phyloP scores from a whole-genome alignment of 345 rosid species.

The Viola odorata region DNA sequence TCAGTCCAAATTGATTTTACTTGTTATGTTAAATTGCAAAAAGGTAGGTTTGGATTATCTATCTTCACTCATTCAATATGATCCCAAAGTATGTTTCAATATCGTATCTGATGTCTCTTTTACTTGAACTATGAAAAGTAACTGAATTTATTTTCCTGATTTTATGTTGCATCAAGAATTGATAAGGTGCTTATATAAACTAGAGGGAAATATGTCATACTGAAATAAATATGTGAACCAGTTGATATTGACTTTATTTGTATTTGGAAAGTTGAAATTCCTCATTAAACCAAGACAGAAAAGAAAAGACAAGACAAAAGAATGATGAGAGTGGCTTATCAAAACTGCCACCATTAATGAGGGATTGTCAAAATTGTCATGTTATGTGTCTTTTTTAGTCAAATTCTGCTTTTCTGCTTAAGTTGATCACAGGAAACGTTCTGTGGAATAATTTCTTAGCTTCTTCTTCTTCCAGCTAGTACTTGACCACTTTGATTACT shows the following conservation, averaged over 20 bases:
- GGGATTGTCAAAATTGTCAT: slow-evolving; percentile 3
- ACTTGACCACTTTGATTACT: not conserved
- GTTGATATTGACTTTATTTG: not conserved
- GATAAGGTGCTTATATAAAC: too few species aligned
- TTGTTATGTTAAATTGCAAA: too few species aligned
- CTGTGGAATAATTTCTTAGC: not conserved
- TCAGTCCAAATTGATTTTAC: too few species aligned
- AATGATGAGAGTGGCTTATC: not conserved
- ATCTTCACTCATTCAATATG: too few species aligned
- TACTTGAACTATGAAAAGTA: too few species aligned
- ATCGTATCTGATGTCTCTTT: too few species aligned
- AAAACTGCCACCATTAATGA: not conserved
- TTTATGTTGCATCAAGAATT: too few species aligned
- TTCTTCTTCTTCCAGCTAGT: not conserved
- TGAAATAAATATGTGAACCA: not conserved
- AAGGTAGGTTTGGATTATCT: too few species aligned
- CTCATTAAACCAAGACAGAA: not conserved
- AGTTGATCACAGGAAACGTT: not conserved
- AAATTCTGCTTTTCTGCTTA: not conserved
- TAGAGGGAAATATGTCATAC: too few species aligned
- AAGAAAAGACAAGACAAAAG: not conserved
- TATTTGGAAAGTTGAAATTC: slow-evolving; percentile 6
- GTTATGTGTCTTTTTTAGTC: not conserved
- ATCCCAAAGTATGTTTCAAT: too few species aligned
- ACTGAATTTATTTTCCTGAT: too few species aligned